Evolutionary conservation across 2,329 filamentous ascomycete species (phyloP), one percentile per base, ranked within the genome.

Genomic region (Eutypa lata): DNA sequence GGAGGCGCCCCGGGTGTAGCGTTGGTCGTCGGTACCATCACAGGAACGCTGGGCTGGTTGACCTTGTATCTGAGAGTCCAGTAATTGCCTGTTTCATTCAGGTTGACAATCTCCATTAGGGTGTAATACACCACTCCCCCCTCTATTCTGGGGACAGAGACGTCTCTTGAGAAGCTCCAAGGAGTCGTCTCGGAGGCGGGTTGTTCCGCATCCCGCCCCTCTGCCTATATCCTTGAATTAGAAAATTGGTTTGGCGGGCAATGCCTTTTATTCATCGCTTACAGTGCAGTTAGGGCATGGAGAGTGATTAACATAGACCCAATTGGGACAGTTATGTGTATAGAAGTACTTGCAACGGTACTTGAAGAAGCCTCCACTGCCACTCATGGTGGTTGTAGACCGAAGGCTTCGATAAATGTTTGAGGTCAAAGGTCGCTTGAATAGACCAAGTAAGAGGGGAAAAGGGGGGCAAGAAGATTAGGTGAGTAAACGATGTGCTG

Each of bases 281-380:
- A 81, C 78, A 56, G 77, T 68, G 63, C 79, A 82, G 56, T 67
- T 69, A 50, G 76, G 69, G 63, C 79, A 82, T 11, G 76, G 69
- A 35, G 74, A 70, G 50, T 77, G 74, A 50, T 79, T 77, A 18
- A 81, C 73, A 67, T 77, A 80, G 11, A 81, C 78, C 79, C 78
- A 82, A 58, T 81, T 76, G 5, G 69, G 72, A 58, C 78, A 81
- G 57, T 80, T 75, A 61, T 78, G 71, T 28, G 75, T 73, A 53
- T 74, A 74, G 59, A 77, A 80, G 69, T 80, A 78, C 66, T 79
- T 81, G 74, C 79, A 82, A 42, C 76, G 73, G 65, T 78, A 81
- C 68, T 76, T 80, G 63, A 79, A 80, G 55, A 73, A 78, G 37
- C 74, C 74, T 44, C 76, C 74, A 57, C 70, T 69, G 45, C 70